Base-by-base conservation (phyloP, 768 basidiomycete genomes). In the Sporobolomyces pararoseus region DNA sequence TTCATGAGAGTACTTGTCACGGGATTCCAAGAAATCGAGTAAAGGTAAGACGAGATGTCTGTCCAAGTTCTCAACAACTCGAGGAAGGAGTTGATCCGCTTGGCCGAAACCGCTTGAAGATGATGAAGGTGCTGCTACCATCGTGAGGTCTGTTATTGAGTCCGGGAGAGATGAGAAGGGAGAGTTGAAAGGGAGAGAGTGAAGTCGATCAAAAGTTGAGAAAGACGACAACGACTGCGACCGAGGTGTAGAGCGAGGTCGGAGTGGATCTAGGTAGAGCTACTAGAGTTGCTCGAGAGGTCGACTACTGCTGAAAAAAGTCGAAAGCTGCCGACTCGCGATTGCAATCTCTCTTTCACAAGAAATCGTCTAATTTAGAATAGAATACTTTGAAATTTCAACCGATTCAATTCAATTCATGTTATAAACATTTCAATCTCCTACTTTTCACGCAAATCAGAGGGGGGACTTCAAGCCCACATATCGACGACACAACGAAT, bases 401-500 rank as follows among this genome's bases (percentile, higher is more conserved):
- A 29, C 31, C 7, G 51, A 52, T 21, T 52, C 25, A 29, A 55
- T 55, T 55, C 49, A 23, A 50, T 52, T 52, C 51, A 29, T 50
- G 34, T 47, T 13, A n/a, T n/a, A n/a, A n/a, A n/a, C n/a, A n/a
- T n/a, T n/a, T n/a, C n/a, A n/a, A n/a, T n/a, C n/a, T n/a, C n/a
- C n/a, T n/a, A n/a, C n/a, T 47, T 47, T 7, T 6, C 10, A 47
- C 6, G 10, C 46, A 13, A 47, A 6, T 13, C 46, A 47, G 46
- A 42, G 9, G 17, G 9, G 17, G 39, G 39, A 29, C 39, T 17
- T 44, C 37, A 70, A 13, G 50, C 58, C 69, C 64, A 65, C 93
- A 97, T 94, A 79, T 95, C 87, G 51, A 97, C 89, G 14, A 99
- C 89, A 74, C 93, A 94, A 72, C 95, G 89, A 77, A 99, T 96